Percentiles rank a stretch among this genome's conserved stretches.
Evolutionary conservation across 257 asterid species (phyloP).

Genomic region (Ilex asprella): DNA sequence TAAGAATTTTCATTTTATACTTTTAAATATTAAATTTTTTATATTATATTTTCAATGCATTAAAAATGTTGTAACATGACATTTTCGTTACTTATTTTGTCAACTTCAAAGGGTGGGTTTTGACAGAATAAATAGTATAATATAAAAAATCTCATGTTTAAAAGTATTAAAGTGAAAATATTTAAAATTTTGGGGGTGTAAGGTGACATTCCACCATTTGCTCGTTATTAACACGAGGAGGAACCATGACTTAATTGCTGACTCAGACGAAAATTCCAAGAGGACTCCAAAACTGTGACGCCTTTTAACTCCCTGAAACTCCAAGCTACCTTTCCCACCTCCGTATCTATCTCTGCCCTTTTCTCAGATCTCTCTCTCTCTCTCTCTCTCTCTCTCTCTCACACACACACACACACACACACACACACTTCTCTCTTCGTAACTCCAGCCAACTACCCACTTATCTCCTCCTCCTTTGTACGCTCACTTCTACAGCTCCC

Average conservation of each 20-base stretch:
- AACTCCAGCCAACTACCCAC: background rate
- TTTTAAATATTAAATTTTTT: too few relatives aligned
- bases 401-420: background rate
- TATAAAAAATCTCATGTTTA: too few relatives aligned
- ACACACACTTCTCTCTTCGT: background rate
- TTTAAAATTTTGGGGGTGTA: too few relatives aligned
- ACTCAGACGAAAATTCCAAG: background rate
- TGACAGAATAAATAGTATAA: too few relatives aligned
- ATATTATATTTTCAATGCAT: too few relatives aligned
- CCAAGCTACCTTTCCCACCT: background rate
- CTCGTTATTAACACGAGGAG: background rate
- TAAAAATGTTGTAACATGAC: too few relatives aligned
- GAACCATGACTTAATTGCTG: background rate
- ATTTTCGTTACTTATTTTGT: too few relatives aligned
- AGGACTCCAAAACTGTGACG: background rate
- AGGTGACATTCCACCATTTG: too few relatives aligned
- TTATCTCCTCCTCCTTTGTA: background rate
- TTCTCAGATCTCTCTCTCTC: background rate
- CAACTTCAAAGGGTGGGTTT: too few relatives aligned
- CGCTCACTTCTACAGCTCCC: background rate
- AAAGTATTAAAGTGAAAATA: too few relatives aligned
- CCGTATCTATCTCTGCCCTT: background rate
- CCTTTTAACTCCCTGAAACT: background rate
- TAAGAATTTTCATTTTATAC: too few relatives aligned
- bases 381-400: background rate